Evolutionary conservation across 2,329 filamentous ascomycete genomes (phyloP).

Genomic region (Talaromyces funiculosus): DNA sequence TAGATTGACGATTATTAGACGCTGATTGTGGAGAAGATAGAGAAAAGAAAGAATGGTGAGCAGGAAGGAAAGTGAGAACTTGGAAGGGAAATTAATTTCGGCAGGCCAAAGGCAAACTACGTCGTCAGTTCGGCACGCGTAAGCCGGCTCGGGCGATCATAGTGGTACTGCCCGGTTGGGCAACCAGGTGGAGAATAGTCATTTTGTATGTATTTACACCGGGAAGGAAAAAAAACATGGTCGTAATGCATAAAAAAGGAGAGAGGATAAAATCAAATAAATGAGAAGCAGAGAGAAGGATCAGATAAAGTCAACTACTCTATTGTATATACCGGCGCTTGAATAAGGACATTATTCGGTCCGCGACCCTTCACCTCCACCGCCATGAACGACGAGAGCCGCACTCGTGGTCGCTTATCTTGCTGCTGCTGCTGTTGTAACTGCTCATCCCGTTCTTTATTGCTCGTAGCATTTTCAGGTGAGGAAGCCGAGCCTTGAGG

Average conservation of each 20-base stretch:
- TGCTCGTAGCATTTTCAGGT: neutral
- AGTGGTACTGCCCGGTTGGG: neutral
- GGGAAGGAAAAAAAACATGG: neutral
- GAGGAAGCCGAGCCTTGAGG: neutral
- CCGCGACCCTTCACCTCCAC: constrained; percentile 67
- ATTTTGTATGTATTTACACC: neutral
- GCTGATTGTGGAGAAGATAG: neutral
- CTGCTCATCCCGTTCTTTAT: neutral
- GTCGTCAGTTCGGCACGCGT: neutral
- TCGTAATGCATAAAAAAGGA: neutral
- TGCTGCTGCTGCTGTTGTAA: constrained; percentile 14
- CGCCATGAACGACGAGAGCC: constrained; percentile 69
- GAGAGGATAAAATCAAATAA: neutral
- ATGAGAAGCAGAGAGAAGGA: no score
- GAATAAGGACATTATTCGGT: constrained; percentile 59
- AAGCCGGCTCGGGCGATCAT: neutral
- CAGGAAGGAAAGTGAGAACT: no score
- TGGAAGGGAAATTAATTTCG: neutral
- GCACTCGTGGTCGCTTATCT: constrained; percentile 48
- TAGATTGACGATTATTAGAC: no score
- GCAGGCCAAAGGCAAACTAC: neutral
- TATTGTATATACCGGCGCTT: constrained; percentile 62
- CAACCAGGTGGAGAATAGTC: neutral
- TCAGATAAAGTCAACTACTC: neutral
- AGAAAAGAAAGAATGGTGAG: no score